Evolutionary conservation across 73 alveolate genomes (phyloP).

Genomic region (Loxodes magnus): DNA sequence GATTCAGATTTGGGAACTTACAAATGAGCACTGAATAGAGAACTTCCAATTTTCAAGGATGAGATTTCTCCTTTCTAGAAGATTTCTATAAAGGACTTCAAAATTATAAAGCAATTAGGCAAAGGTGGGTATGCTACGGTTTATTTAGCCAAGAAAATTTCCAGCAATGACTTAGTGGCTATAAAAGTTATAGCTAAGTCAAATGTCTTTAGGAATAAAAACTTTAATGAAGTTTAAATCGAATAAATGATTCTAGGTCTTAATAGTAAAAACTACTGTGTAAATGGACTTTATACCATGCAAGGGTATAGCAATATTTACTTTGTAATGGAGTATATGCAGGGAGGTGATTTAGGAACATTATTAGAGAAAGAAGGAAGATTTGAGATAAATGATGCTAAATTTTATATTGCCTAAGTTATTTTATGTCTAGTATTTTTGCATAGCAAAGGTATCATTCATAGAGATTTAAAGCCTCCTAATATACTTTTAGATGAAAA

Average conservation of each 20-base stretch:
- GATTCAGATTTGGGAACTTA: no score
- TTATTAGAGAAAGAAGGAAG: background rate
- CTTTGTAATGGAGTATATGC: conserved; percentile 48
- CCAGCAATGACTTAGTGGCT: no score
- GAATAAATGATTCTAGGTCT: conserved; percentile 30
- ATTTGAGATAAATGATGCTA: conserved; percentile 12
- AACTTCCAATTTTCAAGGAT: no score
- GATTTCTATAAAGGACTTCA: no score
- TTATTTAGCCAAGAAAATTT: no score
- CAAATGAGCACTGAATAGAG: no score
- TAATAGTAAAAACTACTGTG: no score
- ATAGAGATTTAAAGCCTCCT: conserved; percentile 59
- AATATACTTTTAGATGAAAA: conserved; percentile 37
- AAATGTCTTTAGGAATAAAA: conserved; percentile 58
- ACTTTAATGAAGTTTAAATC: conserved; percentile 31
- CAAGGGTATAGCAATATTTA: conserved; percentile 44
- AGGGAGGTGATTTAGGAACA: conserved; percentile 43
- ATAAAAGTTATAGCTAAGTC: no score
- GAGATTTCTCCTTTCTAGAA: no score
- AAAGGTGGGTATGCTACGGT: no score
- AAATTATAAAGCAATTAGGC: no score
- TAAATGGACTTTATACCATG: conserved; percentile 52
- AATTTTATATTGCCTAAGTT: conserved; percentile 32
- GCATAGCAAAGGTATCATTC: conserved; percentile 33
- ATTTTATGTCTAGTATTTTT: conserved; percentile 31